Evolutionary conservation across 1,284 basidiomycete genomes (phyloP), one percentile per base, ranked within the genome.

Genomic region (Sporisorium scitamineum): DNA sequence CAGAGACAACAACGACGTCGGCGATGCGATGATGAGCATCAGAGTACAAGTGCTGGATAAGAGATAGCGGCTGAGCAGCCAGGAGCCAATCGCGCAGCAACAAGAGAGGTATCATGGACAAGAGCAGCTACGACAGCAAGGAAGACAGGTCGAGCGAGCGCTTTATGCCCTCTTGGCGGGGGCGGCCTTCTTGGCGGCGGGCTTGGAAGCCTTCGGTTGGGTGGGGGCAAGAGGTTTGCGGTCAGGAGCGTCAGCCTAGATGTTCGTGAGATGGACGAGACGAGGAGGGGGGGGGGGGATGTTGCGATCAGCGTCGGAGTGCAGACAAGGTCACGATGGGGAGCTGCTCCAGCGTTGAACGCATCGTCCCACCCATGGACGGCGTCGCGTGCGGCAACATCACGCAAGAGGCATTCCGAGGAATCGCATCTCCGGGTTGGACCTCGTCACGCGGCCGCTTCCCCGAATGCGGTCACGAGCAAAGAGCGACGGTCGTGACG

Each of bases 161-260:
- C 37, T 55, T 64, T 70, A 78, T 59, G 72, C 76, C 73, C 78
- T 81, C 76, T 76, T 80, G 58, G 78, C 72, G 44, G 72, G 42
- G 31, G 79, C 76, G 41, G 80, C 64, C 76, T 80, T 83, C 83
- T 85, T 85, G 41, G 82, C 71, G n/a, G 82, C 79, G 29, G 80
- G 69, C 78, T 82, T 85, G 39, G 84, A 73, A 52, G 81, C 71
- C 61, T 81, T 66, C 9, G 70, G 60, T 72, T 72, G 74, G 42
- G 61, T 62, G 29, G 74, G 69, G 61, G 74, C 74, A 69, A 71
- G 74, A 59, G 74, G 69, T 68, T 68, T 70, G 61, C 63, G 62
- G 56, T 61, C 61, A 63, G 78, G 54, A 64, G 70, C 67, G 70
- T 73, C 69, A 76, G 74, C 66, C 69, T 76, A 55, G 32, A 58